These are phyloP conservation scores for Azolla pinnata DNA, from an alignment of 75 land plant genomes.

Conservation along the genomic window DNA sequence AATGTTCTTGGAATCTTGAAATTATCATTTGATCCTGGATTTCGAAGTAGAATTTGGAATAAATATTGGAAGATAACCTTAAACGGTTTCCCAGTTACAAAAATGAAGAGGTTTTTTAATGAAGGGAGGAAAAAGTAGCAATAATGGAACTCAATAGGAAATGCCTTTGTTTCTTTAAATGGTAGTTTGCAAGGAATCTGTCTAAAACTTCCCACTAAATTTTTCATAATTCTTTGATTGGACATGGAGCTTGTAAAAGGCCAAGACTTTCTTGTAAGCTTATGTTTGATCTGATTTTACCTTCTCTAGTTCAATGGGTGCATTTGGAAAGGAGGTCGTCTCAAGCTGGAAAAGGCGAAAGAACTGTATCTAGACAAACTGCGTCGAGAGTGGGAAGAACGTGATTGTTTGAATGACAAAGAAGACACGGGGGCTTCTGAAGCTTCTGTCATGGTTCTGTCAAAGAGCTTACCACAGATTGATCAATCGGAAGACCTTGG, in stretches of 20 bases:
- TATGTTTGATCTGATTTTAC: background rate
- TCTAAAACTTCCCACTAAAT: too few relatives aligned
- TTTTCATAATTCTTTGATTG: too few relatives aligned
- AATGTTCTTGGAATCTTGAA: background rate
- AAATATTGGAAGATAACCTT: background rate
- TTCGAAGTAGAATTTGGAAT: background rate
- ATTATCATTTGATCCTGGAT: background rate
- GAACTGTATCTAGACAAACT: conserved; percentile 69
- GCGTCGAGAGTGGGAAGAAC: conserved; percentile 64
- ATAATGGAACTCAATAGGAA: background rate
- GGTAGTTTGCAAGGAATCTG: too few relatives aligned
- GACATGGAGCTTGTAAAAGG: background rate
- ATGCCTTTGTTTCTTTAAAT: background rate
- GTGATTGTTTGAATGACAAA: conserved; percentile 10
- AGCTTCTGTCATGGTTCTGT: too few relatives aligned
- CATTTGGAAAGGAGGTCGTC: conserved; percentile 78
- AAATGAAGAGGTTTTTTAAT: background rate
- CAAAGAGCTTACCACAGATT: too few relatives aligned
- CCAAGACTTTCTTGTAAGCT: background rate
- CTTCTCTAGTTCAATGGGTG: conserved; percentile 89
- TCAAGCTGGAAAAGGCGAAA: conserved; percentile 82
- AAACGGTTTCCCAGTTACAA: background rate
- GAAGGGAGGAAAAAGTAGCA: background rate
- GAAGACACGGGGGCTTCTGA: too few relatives aligned
- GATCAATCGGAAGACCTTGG: background rate